Base-by-base conservation (phyloP, 2,329 filamentous ascomycete species). In the Rhinocladiella similis region DNA sequence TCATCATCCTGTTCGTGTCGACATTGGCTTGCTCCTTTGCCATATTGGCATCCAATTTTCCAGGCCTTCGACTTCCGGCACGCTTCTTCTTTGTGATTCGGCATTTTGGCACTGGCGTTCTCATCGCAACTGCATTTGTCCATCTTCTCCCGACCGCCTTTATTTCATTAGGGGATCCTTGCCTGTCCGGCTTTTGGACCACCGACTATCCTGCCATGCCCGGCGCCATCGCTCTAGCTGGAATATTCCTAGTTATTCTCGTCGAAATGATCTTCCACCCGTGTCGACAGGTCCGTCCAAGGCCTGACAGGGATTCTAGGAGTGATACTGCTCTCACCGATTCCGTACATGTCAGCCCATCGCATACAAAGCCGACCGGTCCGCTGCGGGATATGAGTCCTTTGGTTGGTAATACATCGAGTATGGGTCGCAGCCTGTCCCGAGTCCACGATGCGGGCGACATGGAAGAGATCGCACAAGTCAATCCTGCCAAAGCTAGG, bases 191-290 rank as follows among this genome's bases (percentile, higher is more conserved):
- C 55, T 88, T 91, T 69, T 96, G 92, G 82, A 93, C 83, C 69
- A 68, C 87, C 61, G 82, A 83, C n/a, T 96, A 94, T 70, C 83
- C 80, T 46, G 89, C 90, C 5, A 86, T 95, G 70, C 85, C 90
- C 0, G 91, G 91, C 1, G 79, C 94, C 47, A 83, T 96, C 46
- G 88, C 90, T 54, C 93, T 96, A 89, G 72, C 86, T 9, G 86
- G 89, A 10, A 89, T 90, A n/a, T 80, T 96, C 57, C 76, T 89
- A 3, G 91, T 97, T 2, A 90, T 96, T 5, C 83, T 85, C 1
- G 82, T 97, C 50, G 93, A 97, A 72, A 96, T 94, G 75, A 91
- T 91, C 70, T 86, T 97, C 64, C 42, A 33, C 27, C 55, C 56
- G 29, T 33, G 29, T 33, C 29, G 29, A 33, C 29, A 12, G 29